These are phyloP conservation scores for Podila verticillata DNA, from an alignment of 192 early-diverging fungal species.

Conservation along the genomic window DNA sequence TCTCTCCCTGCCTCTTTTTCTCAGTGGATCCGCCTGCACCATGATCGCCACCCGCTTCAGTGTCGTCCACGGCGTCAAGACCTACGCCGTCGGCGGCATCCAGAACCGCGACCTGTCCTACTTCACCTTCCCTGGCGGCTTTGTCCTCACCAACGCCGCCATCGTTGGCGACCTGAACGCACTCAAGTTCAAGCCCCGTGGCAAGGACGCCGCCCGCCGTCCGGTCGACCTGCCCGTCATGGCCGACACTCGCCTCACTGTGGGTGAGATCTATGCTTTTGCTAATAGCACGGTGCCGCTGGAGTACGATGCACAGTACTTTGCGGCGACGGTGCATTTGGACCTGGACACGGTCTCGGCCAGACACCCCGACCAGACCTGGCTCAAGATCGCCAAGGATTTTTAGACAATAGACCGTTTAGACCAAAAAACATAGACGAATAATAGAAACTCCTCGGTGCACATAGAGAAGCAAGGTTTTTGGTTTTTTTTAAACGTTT, in stretches of 20 bases:
- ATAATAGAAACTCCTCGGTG: not conserved
- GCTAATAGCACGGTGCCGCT: conserved; percentile 29
- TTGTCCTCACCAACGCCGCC: conserved; percentile 10
- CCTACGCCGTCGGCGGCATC: conserved; percentile 48
- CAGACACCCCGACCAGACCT: conserved; percentile 33
- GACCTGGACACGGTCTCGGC: conserved; percentile 41
- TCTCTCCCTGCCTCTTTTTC: not conserved
- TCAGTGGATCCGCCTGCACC: conserved; percentile 41
- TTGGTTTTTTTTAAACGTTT: not conserved
- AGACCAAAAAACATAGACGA: not conserved
- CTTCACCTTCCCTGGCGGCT: conserved; percentile 48
- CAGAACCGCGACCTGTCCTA: conserved; percentile 35
- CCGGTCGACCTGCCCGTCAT: conserved; percentile 16
- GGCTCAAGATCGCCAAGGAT: conserved; percentile 43
- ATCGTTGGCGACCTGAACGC: conserved; percentile 5
- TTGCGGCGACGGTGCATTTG: conserved; percentile 25
- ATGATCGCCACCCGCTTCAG: conserved; percentile 40
- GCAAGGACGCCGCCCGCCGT: not conserved
- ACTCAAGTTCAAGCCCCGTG: conserved; percentile 9
- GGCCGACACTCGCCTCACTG: conserved; percentile 1
- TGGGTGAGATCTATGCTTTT: conserved; percentile 30
- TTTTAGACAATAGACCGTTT: not conserved
- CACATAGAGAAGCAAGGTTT: not conserved
- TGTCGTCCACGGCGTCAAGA: conserved; percentile 22
- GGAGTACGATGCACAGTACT: conserved; percentile 34